Evolutionary conservation across 2,329 filamentous ascomycete species (phyloP), one percentile per base, ranked within the genome.

Genomic region (Cryphonectria japonica): DNA sequence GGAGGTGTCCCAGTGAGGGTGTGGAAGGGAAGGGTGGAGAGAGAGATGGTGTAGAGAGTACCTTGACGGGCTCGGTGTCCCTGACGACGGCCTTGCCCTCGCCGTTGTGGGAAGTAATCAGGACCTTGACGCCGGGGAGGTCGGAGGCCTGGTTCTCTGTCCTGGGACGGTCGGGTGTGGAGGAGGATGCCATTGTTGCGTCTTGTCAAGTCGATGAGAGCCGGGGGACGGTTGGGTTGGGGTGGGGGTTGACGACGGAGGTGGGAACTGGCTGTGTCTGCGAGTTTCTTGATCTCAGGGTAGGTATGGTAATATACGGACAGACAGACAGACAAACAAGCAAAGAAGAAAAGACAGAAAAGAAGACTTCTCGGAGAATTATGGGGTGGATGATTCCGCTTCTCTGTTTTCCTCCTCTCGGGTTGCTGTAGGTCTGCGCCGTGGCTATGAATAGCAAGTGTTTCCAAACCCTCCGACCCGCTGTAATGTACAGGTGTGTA

Each of bases 171-270:
- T 75, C 69, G 8, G 72, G 68, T 37, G 72, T 67, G 37, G 72
- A 63, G 13, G 61, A 66, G 66, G 77, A 65, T 66, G 76, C 64
- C 54, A 73, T 73, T 7, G 19, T 82, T 79, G 22, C 5, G 43
- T n/a, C 46, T 50, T n/a, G 46, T 50, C 7, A 7, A n/a, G 46
- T 50, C 9, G 46, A 22, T n/a, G 46, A 50, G 46, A 2, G 78
- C 76, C 34, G 34, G 34, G 34, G 34, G 34, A 6, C 3, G 34
- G 34, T 3, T 22, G 16, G 50, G n/a, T 13, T 26, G n/a, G 7
- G 19, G 34, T 2, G 46, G 22, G 32, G 26, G 9, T n/a, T n/a
- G n/a, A n/a, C 4, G 52, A 14, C 26, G 13, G 5, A 29, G 52
- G 1, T 32, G 26, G 5, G 52, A 14, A 14, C 54, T 16, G 54